Conservation (phyloP, 257 asterid genomes). For the Solanum medicagineum region DNA sequence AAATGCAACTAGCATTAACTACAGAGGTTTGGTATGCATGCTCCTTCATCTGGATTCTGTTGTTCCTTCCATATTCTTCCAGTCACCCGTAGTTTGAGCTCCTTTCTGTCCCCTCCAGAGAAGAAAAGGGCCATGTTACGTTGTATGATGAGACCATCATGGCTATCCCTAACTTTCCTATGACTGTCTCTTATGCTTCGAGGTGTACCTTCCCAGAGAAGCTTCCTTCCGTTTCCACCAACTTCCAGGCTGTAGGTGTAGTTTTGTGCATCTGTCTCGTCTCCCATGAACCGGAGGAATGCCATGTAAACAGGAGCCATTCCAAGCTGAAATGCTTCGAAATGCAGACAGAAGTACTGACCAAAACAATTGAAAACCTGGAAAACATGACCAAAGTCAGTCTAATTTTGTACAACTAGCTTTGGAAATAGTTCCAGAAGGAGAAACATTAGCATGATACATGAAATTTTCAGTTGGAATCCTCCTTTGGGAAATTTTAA, state of each 20-base stretch:
- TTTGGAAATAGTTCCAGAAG: neutral
- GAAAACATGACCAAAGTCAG: neutral
- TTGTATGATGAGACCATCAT: slow-evolving; percentile 68
- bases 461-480: neutral
- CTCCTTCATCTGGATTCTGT: slow-evolving; percentile 60
- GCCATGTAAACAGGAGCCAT: slow-evolving; percentile 91
- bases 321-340: slow-evolving; percentile 81
- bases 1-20: slow-evolving; percentile 14
- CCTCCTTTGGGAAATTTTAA: neutral
- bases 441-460: neutral
- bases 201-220: slow-evolving; percentile 83
- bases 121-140: slow-evolving; percentile 78
- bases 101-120: slow-evolving; percentile 84
- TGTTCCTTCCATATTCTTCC: slow-evolving; percentile 88
- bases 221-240: slow-evolving; percentile 79
- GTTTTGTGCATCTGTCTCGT: slow-evolving; percentile 62
- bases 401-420: neutral
- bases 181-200: slow-evolving; percentile 80
- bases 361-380: slow-evolving; percentile 87
- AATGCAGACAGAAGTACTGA: slow-evolving; percentile 80
- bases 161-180: slow-evolving; percentile 78
- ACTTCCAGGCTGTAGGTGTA: slow-evolving; percentile 85
- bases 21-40: slow-evolving; percentile 70
- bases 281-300: slow-evolving; percentile 87
- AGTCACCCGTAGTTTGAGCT: slow-evolving; percentile 74